Conservation (phyloP, 2,329 filamentous ascomycete species). For the Aureobasidium sp. region DNA sequence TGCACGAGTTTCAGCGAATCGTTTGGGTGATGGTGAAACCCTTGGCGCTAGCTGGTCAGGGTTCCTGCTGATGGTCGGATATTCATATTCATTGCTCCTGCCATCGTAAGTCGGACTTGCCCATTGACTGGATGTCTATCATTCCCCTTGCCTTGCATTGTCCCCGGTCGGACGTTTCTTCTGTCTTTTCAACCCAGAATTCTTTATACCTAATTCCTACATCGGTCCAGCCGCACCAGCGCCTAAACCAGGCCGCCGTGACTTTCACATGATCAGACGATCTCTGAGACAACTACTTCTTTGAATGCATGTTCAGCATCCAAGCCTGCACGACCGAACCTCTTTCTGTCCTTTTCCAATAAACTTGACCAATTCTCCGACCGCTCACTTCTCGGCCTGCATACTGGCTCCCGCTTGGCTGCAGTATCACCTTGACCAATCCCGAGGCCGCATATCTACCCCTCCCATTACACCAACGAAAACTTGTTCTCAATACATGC, state of each 20-base stretch:
- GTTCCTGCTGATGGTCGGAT: background rate
- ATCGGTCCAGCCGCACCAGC: background rate
- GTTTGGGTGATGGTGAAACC: background rate
- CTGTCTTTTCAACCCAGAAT: background rate
- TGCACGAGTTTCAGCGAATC: background rate
- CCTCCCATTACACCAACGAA: background rate
- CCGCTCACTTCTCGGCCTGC: background rate
- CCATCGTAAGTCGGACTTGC: background rate
- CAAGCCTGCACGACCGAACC: background rate
- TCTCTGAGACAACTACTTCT: background rate
- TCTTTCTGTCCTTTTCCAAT: background rate
- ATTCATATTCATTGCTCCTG: background rate
- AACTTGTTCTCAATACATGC: background rate
- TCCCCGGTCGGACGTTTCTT: background rate
- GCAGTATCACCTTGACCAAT: slow-evolving; percentile 7
- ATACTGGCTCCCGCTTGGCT: slow-evolving; percentile 11
- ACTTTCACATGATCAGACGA: slow-evolving; percentile 3
- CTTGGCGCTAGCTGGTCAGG: background rate
- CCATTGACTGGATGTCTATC: background rate
- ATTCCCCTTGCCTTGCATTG: background rate
- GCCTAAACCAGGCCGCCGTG: background rate
- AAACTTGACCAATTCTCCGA: background rate
- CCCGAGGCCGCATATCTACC: background rate
- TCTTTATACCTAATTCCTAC: background rate
- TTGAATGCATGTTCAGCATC: background rate